phyloP scores from a whole-genome alignment of 1,139 yeast species.

The Diutina ranongensis region DNA sequence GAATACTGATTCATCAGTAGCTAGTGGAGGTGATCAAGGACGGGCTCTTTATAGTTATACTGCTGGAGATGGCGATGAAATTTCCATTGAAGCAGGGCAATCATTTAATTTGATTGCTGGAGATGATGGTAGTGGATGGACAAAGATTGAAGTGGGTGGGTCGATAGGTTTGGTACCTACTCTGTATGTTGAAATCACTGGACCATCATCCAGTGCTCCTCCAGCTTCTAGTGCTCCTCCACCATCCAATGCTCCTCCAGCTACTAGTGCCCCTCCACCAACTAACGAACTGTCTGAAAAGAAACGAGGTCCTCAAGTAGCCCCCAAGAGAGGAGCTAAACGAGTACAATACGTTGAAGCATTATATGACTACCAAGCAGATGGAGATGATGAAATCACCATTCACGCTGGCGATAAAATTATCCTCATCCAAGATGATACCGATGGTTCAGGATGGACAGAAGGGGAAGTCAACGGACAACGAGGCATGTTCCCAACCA shows the following conservation, averaged over 20 bases:
- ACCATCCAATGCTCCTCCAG: not conserved
- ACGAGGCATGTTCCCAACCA: conserved; percentile 73
- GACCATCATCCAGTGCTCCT: not conserved
- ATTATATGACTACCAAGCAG: conserved; percentile 68
- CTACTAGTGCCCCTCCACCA: too few species aligned
- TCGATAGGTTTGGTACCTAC: conserved; percentile 79
- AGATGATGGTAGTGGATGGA: conserved; percentile 97
- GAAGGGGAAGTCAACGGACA: conserved; percentile 73
- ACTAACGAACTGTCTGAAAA: too few species aligned
- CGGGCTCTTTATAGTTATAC: conserved; percentile 58
- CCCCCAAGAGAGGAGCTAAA: conserved; percentile 73
- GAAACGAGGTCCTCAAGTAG: conserved; percentile 66
- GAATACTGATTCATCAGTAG: not conserved
- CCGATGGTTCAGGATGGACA: conserved; percentile 94
- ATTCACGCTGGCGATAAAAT: conserved; percentile 67
- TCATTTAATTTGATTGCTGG: conserved; percentile 41
- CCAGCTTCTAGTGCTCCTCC: too few species aligned
- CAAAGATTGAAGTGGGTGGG: conserved; percentile 37
- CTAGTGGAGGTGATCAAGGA: conserved; percentile 11
- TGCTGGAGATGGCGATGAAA: conserved; percentile 70
- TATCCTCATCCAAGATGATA: conserved; percentile 51
- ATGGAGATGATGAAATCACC: conserved; percentile 72
- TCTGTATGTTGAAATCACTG: conserved; percentile 49
- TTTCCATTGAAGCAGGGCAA: conserved; percentile 52
- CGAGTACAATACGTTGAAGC: conserved; percentile 60